Percentiles rank a stretch among this genome's conserved stretches.
phyloP scores from a whole-genome alignment of 176 grass and related monocot genomes.

The Musa itinerans region DNA sequence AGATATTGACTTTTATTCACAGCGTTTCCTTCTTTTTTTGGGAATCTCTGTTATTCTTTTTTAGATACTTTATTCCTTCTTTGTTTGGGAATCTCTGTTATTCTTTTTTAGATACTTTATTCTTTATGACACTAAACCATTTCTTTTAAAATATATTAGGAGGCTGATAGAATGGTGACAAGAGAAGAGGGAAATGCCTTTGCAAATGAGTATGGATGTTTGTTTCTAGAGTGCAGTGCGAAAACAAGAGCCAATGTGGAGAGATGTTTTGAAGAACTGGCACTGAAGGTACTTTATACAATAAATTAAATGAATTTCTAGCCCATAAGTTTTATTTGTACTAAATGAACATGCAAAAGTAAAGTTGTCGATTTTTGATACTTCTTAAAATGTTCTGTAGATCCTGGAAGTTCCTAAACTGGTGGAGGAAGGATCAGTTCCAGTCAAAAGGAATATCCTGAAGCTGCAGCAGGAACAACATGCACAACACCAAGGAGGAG shows the following conservation, averaged over 20 bases:
- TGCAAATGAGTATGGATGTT: conserved; percentile 64
- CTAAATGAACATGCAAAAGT: no score
- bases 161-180: conserved; percentile 73
- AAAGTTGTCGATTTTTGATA: no score
- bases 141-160: conserved; percentile 22
- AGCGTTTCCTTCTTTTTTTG: no score
- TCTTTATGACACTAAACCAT: conserved; percentile 13
- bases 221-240: conserved; percentile 92
- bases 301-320: no score
- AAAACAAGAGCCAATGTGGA: conserved; percentile 87
- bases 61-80: no score
- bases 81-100: background rate
- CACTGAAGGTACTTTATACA: conserved; percentile 52
- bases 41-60: no score
- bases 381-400: conserved; percentile 25
- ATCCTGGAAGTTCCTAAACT: conserved; percentile 86
- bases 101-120: no score
- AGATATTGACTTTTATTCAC: no score
- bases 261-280: conserved; percentile 94
- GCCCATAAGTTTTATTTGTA: no score
- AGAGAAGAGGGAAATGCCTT: conserved; percentile 85
- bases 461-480: conserved; percentile 65
- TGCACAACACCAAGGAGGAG: conserved; percentile 39
- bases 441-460: conserved; percentile 59
- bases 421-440: conserved; percentile 67